Evolutionary conservation across 2,329 filamentous ascomycete genomes (phyloP), one percentile per base, ranked within the genome.

Genomic region (Sclerotinia glacialis): DNA sequence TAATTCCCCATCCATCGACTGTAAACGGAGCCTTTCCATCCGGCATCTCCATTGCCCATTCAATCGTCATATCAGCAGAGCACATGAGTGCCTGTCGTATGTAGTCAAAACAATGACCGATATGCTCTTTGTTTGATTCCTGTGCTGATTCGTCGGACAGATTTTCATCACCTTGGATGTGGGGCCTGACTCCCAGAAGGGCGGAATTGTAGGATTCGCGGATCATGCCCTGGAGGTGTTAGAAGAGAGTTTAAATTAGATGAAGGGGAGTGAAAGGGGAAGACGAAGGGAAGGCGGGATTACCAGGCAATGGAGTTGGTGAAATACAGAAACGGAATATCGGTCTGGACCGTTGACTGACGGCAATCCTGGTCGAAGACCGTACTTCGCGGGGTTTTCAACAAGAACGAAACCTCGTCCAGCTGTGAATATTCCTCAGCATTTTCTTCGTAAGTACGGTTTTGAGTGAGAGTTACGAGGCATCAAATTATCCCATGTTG

Each of bases 51-150:
- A n/a, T 44, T 28, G 47, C 54, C 56, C 56, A 66, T 40, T 67
- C 65, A 3, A 67, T 18, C 8, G 58, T 64, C 65, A 67, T 56
- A 58, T 67, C 65, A 9, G 50, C 65, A 37, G 65, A 61, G 28
- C 65, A 67, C 44, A 67, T 67, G 21, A 67, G 55, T 28, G 50
- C 44, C n/a, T 67, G 65, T 23, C 65, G 65, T 34, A 64, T 9
- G 42, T 67, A 67, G 40, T 67, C 65, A 31, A 67, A 67, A n/a
- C 65, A 67, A 8, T 67, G 65, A 1, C 47, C 56, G 26, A 26
- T 46, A 18, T 66, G 34, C 44, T 53, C 28, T 18, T 5, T 26
- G 8, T 50, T 34, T 3, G 62, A 65, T 40, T 58, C n/a, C 12
- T 58, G 52, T 1, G 56, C 46, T 11, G 8, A 18, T 34, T 42